A percentile compares a stretch with the other conserved stretches of the same genome.
phyloP scores from a whole-genome alignment of 2,329 filamentous ascomycete genomes.

The Incumbomyces delicatus region DNA sequence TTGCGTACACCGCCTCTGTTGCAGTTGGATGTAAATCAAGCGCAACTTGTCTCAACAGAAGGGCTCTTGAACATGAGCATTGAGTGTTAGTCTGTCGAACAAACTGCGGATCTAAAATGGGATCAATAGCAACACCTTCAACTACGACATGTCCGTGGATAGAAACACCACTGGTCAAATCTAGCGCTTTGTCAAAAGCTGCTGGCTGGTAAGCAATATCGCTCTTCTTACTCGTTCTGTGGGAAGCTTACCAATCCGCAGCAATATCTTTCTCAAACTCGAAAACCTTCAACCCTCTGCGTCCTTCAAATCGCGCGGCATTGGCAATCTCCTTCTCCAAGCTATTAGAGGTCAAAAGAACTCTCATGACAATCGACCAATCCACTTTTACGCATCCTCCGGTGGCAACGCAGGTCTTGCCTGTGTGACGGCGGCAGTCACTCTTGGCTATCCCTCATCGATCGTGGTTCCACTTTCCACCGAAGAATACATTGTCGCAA shows the following conservation, averaged over 20 bases:
- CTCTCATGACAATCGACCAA: conserved; percentile 29
- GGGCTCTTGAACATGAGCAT: no score
- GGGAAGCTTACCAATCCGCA: not conserved
- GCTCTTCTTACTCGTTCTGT: no score
- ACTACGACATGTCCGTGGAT: conserved; percentile 26
- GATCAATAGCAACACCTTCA: conserved; percentile 1
- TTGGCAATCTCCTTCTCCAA: conserved; percentile 37
- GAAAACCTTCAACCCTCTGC: conserved; percentile 75
- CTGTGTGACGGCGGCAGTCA: conserved; percentile 60
- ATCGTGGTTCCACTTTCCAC: conserved; percentile 63
- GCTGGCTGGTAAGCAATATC: conserved; percentile 27
- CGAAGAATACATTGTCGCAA: conserved; percentile 58
- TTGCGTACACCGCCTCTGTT: no score
- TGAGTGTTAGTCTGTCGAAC: no score
- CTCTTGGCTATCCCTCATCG: conserved; percentile 56
- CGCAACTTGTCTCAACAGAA: no score
- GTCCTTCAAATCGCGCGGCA: conserved; percentile 62
- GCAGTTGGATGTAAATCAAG: no score
- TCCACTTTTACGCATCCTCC: conserved; percentile 68
- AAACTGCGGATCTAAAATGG: not conserved
- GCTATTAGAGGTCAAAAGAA: conserved; percentile 31
- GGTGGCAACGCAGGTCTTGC: conserved; percentile 79
- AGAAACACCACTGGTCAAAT: conserved; percentile 31
- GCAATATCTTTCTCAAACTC: conserved; percentile 63
- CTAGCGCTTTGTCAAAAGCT: conserved; percentile 26